Evolutionary conservation across 306 rosid genomes (phyloP).

Genomic region (Fragaria vesca): DNA sequence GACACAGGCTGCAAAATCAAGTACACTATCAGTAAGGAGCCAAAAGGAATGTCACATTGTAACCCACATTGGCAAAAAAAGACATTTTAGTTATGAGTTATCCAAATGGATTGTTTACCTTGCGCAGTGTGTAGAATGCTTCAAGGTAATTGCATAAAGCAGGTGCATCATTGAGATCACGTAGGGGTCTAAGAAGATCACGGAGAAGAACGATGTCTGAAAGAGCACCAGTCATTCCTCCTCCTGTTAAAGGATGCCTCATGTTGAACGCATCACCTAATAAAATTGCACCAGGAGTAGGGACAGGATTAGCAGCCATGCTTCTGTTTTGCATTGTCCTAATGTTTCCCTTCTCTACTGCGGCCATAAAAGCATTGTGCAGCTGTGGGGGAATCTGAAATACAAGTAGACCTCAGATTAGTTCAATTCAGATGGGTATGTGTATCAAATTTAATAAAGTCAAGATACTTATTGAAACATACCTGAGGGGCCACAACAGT

Average conservation of each 20-base stretch:
- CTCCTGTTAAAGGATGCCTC: slow-evolving; percentile 8
- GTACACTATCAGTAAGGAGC: background rate
- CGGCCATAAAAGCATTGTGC: background rate
- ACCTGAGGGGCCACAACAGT: background rate
- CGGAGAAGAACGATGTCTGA: slow-evolving; percentile 4
- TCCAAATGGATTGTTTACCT: background rate
- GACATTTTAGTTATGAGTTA: background rate
- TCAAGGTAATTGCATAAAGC: background rate
- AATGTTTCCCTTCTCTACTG: background rate
- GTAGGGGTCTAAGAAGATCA: background rate
- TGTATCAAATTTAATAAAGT: background rate
- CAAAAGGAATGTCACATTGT: background rate
- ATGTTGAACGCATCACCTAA: background rate
- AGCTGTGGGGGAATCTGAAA: background rate
- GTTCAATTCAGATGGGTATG: background rate
- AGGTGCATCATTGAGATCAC: slow-evolving; percentile 1
- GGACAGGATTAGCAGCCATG: background rate
- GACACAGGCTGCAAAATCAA: background rate
- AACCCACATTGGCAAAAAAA: background rate
- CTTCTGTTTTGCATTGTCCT: background rate
- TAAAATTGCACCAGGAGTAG: slow-evolving; percentile 1
- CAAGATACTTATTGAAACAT: background rate
- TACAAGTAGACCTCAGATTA: background rate
- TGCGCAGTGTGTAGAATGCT: background rate
- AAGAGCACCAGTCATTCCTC: slow-evolving; percentile 2